Conservation (phyloP, 2,329 filamentous ascomycete genomes). For the Fusarium sp. region DNA sequence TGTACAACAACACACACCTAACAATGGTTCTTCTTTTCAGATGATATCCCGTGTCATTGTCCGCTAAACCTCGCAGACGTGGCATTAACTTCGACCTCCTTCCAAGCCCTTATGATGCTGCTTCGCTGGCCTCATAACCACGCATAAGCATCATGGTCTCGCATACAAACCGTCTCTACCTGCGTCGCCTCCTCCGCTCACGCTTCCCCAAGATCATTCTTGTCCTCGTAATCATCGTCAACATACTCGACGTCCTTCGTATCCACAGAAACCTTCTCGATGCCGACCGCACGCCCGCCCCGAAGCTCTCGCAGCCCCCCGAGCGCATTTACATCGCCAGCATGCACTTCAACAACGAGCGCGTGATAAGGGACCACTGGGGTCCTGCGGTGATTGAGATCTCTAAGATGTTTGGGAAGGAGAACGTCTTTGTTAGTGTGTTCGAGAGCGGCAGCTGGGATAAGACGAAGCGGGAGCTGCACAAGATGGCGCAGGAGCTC, state of each 20-base stretch:
- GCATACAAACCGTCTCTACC: constrained; percentile 50
- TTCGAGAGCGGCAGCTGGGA: constrained; percentile 79
- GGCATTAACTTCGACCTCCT: constrained; percentile 1
- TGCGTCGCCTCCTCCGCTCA: constrained; percentile 56
- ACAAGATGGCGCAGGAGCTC: constrained; percentile 67
- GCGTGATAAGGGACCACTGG: constrained; percentile 72
- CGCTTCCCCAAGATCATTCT: constrained; percentile 53
- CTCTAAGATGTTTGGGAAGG: constrained; percentile 66
- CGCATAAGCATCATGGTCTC: constrained; percentile 49
- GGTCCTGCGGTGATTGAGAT: constrained; percentile 70
- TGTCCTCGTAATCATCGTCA: constrained; percentile 53
- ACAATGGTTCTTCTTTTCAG: constrained; percentile 12
- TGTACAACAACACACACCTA: constrained; percentile 1
- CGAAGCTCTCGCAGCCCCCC: constrained; percentile 46
- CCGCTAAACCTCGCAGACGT: not conserved
- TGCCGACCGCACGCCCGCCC: constrained; percentile 43
- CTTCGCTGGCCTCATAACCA: constrained; percentile 36
- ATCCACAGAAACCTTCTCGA: constrained; percentile 53
- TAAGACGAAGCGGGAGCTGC: constrained; percentile 72
- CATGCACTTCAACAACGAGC: constrained; percentile 76
- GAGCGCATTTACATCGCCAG: constrained; percentile 74
- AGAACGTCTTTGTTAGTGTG: constrained; percentile 76
- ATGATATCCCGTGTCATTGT: not conserved
- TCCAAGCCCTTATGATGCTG: constrained; percentile 37
- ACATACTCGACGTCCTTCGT: constrained; percentile 56